Conservation (phyloP, 257 asterid genomes). For the Nicotiana obtusifolia region DNA sequence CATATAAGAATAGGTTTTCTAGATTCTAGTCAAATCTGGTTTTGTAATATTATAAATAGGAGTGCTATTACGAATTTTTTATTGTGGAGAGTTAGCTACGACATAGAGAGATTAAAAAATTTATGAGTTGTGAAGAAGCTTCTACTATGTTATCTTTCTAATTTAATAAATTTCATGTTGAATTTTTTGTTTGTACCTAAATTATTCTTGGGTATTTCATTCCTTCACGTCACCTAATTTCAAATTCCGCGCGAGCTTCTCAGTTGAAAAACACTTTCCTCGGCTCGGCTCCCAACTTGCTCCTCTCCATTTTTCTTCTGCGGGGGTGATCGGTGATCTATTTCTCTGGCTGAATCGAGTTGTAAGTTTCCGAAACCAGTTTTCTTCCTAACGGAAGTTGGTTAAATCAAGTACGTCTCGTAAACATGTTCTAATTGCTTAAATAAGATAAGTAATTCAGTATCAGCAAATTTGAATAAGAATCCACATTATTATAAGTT, state of each 20-base stretch:
- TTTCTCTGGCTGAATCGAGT: background rate
- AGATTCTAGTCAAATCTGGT: no score
- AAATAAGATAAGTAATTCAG: background rate
- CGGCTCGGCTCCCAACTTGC: background rate
- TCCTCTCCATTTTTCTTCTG: background rate
- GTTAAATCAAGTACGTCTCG: background rate
- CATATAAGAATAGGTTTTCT: no score
- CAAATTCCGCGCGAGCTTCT: constrained; percentile 1
- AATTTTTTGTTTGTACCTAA: no score
- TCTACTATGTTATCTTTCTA: no score
- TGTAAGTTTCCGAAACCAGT: background rate
- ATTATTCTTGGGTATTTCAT: no score
- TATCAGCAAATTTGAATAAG: background rate
- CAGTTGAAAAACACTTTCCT: background rate
- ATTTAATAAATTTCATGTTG: no score
- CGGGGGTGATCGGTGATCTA: background rate
- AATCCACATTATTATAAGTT: background rate
- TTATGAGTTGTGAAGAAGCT: no score
- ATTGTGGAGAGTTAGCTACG: no score
- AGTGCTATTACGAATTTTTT: no score
- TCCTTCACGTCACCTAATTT: no score
- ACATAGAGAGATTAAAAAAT: no score
- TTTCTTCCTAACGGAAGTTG: background rate
- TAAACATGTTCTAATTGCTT: background rate
- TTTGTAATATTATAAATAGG: no score